Conservation (phyloP, 2,329 filamentous ascomycete genomes). For the Cyphellophora attinorum region DNA sequence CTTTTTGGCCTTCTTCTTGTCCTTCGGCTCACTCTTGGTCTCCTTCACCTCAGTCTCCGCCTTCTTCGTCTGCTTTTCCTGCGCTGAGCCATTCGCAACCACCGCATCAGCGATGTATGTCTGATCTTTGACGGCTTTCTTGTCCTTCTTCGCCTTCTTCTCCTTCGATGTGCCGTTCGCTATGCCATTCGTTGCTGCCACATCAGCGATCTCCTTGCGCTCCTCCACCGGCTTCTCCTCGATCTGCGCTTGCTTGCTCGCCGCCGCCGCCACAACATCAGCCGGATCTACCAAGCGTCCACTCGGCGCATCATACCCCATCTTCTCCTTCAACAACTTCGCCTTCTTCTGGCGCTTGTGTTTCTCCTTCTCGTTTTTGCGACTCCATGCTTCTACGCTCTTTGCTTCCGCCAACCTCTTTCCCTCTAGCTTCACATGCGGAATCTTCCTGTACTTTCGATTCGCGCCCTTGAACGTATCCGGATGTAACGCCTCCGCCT, state of each 20-base stretch:
- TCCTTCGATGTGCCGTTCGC: conserved; percentile 20
- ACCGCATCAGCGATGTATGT: no score
- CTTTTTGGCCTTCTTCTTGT: no score
- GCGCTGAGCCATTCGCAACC: no score
- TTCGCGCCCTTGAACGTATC: conserved; percentile 86
- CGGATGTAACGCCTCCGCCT: conserved; percentile 66
- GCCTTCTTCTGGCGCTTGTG: conserved; percentile 58
- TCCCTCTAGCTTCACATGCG: conserved; percentile 79
- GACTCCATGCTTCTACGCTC: conserved; percentile 67
- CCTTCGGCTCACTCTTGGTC: no score
- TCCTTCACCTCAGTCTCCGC: no score
- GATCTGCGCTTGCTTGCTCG: background rate
- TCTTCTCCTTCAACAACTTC: conserved; percentile 60
- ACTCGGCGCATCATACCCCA: conserved; percentile 75
- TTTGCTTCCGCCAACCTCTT: conserved; percentile 62
- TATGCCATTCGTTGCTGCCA: conserved; percentile 17
- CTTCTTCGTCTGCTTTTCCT: no score
- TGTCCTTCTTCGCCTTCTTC: conserved; percentile 10
- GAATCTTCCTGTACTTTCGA: conserved; percentile 77
- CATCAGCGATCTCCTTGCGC: conserved; percentile 1
- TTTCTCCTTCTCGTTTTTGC: conserved; percentile 64
- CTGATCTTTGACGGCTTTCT: no score
- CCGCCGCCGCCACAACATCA: conserved; percentile 29
- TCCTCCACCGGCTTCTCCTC: conserved; percentile 27
- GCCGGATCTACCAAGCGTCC: conserved; percentile 60